These are phyloP conservation scores for Cryoendolithus antarcticus DNA, from an alignment of 2,329 filamentous ascomycete genomes.

Conservation along the genomic window DNA sequence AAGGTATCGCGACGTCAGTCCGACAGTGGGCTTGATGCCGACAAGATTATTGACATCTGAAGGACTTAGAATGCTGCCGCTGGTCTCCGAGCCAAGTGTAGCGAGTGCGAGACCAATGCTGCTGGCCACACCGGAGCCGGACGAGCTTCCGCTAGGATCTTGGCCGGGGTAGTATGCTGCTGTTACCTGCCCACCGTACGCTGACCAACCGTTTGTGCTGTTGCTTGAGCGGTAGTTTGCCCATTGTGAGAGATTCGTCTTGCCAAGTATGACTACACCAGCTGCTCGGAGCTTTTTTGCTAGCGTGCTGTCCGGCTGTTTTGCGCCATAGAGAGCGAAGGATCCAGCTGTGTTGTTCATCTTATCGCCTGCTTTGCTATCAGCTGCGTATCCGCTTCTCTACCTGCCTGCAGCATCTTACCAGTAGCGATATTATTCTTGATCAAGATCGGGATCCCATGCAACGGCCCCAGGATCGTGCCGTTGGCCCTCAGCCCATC, in stretches of 20 bases:
- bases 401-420: too few species aligned
- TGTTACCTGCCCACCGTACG: constrained; percentile 49
- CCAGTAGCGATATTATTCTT: constrained; percentile 56
- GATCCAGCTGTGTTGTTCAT: constrained; percentile 57
- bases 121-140: constrained; percentile 48
- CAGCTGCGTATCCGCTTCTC: too few species aligned
- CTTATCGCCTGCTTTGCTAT: constrained; percentile 28
- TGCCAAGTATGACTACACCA: constrained; percentile 54
- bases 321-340: constrained; percentile 48
- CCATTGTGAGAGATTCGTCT: constrained; percentile 54
- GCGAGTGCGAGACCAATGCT: constrained; percentile 49
- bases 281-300: constrained; percentile 47
- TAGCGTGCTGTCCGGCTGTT: constrained; percentile 47
- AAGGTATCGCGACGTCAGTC: constrained; percentile 47
- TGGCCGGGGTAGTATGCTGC: constrained; percentile 50
- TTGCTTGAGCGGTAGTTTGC: constrained; percentile 49
- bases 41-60: constrained; percentile 47
- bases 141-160: constrained; percentile 50
- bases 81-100: constrained; percentile 49
- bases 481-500: constrained; percentile 39
- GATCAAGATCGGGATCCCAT: constrained; percentile 53
- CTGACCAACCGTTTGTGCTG: constrained; percentile 50
- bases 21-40: constrained; percentile 56
- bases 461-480: constrained; percentile 40
- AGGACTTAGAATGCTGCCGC: constrained; percentile 51